These are phyloP conservation scores for Parmelia sp. DNA, from an alignment of 495 filamentous ascomycete genomes.

Conservation along the genomic window DNA sequence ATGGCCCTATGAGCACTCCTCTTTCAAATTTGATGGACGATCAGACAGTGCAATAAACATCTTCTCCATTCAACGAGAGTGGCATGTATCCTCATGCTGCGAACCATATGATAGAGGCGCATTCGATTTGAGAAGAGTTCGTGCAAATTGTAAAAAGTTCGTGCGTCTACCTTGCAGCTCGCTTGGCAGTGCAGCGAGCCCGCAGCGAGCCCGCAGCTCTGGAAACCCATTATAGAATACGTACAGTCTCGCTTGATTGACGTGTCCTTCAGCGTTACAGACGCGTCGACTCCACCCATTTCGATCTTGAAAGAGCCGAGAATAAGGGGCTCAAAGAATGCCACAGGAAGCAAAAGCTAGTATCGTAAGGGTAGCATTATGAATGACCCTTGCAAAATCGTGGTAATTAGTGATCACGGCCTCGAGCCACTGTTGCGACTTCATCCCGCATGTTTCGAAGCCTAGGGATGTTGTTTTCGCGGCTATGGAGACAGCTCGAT, in stretches of 20 bases:
- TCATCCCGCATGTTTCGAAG: not conserved
- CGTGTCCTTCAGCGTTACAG: not conserved
- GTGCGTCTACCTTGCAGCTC: conserved; percentile 10
- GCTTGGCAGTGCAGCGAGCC: conserved; percentile 1
- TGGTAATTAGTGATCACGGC: too few relatives aligned
- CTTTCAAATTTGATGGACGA: not conserved
- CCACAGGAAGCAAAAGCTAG: not conserved
- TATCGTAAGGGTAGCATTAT: not conserved
- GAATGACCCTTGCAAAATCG: not conserved
- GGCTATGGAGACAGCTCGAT: not conserved
- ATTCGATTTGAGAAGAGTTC: not conserved
- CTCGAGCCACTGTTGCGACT: not conserved
- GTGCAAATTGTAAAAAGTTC: conserved; percentile 10
- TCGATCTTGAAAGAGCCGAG: not conserved
- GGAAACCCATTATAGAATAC: too few relatives aligned
- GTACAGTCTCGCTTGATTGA: not conserved
- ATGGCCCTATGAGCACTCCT: not conserved
- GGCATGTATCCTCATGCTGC: not conserved
- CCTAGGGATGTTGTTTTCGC: not conserved
- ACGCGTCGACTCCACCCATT: not conserved
- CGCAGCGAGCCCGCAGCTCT: too few relatives aligned
- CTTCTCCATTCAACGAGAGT: not conserved
- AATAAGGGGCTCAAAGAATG: not conserved
- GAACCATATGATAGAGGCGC: not conserved
- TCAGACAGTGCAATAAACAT: too few relatives aligned